Percentiles rank a stretch among this genome's conserved stretches.
Evolutionary conservation across 2,329 filamentous ascomycete genomes (phyloP).

Genomic region (Calonectria pseudoturangicola): DNA sequence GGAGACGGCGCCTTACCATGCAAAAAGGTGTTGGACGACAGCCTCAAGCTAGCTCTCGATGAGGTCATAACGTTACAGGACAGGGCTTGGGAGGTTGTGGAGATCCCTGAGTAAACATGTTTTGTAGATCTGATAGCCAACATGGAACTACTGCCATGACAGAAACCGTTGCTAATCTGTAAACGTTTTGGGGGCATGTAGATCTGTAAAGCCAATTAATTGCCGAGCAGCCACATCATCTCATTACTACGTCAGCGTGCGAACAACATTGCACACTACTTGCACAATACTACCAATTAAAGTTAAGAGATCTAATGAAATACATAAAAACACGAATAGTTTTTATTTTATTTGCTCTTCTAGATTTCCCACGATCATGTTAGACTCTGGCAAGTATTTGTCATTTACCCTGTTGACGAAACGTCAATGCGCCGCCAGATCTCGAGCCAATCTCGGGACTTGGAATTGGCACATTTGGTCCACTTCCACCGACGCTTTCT

Average conservation of each 20-base stretch:
- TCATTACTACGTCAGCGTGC: too few species aligned
- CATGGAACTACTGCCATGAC: not conserved
- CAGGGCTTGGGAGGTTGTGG: constrained; percentile 60
- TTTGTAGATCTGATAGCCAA: not conserved
- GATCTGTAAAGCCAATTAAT: not conserved
- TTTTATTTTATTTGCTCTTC: too few species aligned
- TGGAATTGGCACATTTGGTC: not conserved
- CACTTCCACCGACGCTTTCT: not conserved
- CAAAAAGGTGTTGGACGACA: constrained; percentile 45
- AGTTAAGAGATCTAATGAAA: not conserved
- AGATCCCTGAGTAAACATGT: constrained; percentile 43
- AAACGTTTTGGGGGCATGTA: not conserved
- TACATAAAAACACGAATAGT: too few species aligned
- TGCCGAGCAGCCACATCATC: not conserved
- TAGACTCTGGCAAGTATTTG: too few species aligned
- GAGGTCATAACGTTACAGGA: constrained; percentile 51
- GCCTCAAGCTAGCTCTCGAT: constrained; percentile 37
- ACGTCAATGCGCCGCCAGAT: not conserved
- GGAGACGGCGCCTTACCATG: constrained; percentile 61
- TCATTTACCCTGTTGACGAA: not conserved
- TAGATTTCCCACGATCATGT: too few species aligned
- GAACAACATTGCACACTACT: too few species aligned
- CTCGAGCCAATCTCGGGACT: not conserved
- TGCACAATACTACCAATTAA: too few species aligned
- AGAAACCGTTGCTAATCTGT: not conserved